phyloP scores from a whole-genome alignment of 2,329 filamentous ascomycete species.

The Rasamsonia emersonii region DNA sequence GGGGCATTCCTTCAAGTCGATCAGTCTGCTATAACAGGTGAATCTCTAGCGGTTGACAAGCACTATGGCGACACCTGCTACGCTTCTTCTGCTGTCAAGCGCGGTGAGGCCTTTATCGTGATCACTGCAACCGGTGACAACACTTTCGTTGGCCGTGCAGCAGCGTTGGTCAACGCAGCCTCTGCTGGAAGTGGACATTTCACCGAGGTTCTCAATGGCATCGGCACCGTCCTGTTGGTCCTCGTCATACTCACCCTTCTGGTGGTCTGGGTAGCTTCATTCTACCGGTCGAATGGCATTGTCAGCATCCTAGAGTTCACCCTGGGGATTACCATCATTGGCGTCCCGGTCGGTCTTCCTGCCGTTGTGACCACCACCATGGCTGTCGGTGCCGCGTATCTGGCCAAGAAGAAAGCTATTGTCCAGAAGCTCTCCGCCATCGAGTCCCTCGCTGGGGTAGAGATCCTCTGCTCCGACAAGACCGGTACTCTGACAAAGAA shows the following conservation, averaged over 20 bases:
- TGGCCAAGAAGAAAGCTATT: conserved; percentile 87
- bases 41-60: conserved; percentile 87
- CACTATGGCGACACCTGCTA: conserved; percentile 73
- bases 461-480: conserved; percentile 93
- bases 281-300: conserved; percentile 78
- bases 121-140: conserved; percentile 79
- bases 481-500: conserved; percentile 91
- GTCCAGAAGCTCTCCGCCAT: conserved; percentile 90
- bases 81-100: conserved; percentile 81
- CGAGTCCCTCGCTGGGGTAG: conserved; percentile 83
- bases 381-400: conserved; percentile 85
- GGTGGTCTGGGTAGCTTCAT: conserved; percentile 76
- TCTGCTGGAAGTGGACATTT: conserved; percentile 72
- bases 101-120: conserved; percentile 76
- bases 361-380: conserved; percentile 91
- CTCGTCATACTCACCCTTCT: conserved; percentile 74
- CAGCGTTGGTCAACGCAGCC: conserved; percentile 73
- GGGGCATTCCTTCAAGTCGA: conserved; percentile 82
- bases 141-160: conserved; percentile 83
- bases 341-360: conserved; percentile 86
- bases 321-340: conserved; percentile 80
- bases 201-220: conserved; percentile 81
- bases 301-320: conserved; percentile 75
- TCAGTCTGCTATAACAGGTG: conserved; percentile 84
- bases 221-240: conserved; percentile 70